A percentile compares a stretch with the other conserved stretches of the same genome.
phyloP scores from a whole-genome alignment of 2,329 filamentous ascomycete genomes.

The Arthrobotrys sphaeroides region DNA sequence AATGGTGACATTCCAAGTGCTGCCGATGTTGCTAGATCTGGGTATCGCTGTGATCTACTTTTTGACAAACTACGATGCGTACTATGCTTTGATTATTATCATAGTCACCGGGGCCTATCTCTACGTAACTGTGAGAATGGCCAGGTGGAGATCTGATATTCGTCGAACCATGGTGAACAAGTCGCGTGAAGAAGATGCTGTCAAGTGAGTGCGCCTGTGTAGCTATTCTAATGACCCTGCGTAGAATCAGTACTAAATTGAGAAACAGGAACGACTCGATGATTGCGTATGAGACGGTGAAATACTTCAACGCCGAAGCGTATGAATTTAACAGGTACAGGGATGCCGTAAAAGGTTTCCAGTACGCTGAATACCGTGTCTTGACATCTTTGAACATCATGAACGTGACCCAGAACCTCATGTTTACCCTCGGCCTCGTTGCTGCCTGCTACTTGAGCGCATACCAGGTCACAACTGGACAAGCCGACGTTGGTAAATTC shows the following conservation, averaged over 20 bases:
- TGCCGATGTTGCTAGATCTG: slow-evolving; percentile 93
- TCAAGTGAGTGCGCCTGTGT: slow-evolving; percentile 83
- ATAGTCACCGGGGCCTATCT: slow-evolving; percentile 96
- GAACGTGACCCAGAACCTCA: slow-evolving; percentile 81
- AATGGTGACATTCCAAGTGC: slow-evolving; percentile 92
- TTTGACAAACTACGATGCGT: slow-evolving; percentile 79
- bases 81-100: slow-evolving; percentile 88
- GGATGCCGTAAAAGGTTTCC: slow-evolving; percentile 75
- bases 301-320: slow-evolving; percentile 85
- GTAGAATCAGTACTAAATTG: background rate
- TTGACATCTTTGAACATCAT: slow-evolving; percentile 79
- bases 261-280: slow-evolving; percentile 82
- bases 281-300: slow-evolving; percentile 96
- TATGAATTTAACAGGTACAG: slow-evolving; percentile 81
- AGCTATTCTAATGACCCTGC: too few relatives aligned
- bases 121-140: slow-evolving; percentile 95
- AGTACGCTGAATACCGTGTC: slow-evolving; percentile 78
- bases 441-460: slow-evolving; percentile 77
- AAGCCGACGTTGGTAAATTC: slow-evolving; percentile 75
- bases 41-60: slow-evolving; percentile 85
- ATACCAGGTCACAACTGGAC: slow-evolving; percentile 76
- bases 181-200: slow-evolving; percentile 91
- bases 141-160: slow-evolving; percentile 88
- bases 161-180: slow-evolving; percentile 94
- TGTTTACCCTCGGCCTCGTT: slow-evolving; percentile 80